phyloP scores from a whole-genome alignment of 257 asterid species.

The Petunia secreta region DNA sequence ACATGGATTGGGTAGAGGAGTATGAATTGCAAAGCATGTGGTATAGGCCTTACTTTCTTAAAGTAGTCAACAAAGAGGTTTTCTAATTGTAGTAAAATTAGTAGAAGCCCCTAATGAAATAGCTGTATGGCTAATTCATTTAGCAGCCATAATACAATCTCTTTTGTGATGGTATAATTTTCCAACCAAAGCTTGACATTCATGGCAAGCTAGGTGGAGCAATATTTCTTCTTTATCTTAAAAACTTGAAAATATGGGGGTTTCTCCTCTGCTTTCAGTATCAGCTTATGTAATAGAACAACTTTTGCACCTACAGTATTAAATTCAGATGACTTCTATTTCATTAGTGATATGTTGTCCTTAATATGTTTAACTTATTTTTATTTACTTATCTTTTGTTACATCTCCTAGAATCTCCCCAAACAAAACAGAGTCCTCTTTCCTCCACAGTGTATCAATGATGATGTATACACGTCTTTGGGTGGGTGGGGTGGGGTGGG shows the following conservation, averaged over 20 bases:
- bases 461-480: background rate
- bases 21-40: slow-evolving; percentile 1
- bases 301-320: background rate
- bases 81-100: slow-evolving; percentile 14
- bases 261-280: background rate
- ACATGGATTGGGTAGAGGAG: background rate
- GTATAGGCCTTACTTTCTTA: background rate
- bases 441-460: background rate
- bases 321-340: background rate
- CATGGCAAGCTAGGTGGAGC: slow-evolving; percentile 5
- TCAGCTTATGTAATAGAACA: background rate
- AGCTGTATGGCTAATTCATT: background rate
- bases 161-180: background rate
- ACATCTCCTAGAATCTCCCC: background rate
- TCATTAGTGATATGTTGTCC: slow-evolving; percentile 9
- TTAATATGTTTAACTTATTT: background rate
- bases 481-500: no score
- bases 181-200: background rate
- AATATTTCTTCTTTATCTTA: background rate
- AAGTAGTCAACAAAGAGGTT: slow-evolving; percentile 15
- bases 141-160: background rate
- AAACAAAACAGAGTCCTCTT: background rate
- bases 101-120: background rate
- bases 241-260: background rate
- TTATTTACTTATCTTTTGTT: background rate